Conservation (phyloP, 352 stramenopile species). For the Phytophthora europaea region DNA sequence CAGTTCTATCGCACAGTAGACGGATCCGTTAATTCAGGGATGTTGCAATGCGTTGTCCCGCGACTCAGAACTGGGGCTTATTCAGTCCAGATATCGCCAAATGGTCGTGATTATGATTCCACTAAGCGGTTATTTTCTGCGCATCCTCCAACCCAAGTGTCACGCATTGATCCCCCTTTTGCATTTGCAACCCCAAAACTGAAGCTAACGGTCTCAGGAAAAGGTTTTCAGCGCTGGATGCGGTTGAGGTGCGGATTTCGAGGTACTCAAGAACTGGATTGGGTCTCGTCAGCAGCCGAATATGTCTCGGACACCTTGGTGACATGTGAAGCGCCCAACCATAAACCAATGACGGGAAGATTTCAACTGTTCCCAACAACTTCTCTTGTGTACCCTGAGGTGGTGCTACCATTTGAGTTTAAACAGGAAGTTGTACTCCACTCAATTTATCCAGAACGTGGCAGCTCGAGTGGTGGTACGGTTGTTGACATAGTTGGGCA, state of each 20-base stretch:
- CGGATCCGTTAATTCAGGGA: not conserved
- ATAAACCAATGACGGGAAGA: conserved; percentile 14
- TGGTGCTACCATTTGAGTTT: conserved; percentile 36
- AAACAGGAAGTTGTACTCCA: conserved; percentile 37
- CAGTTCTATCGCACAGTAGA: conserved; percentile 11
- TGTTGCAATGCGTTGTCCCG: conserved; percentile 36
- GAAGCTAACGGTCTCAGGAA: conserved; percentile 35
- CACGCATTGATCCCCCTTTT: conserved; percentile 30
- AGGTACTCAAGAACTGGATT: conserved; percentile 7
- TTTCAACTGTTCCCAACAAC: conserved; percentile 44
- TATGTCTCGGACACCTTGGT: conserved; percentile 40
- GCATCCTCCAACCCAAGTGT: conserved; percentile 35
- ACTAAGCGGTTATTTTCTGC: conserved; percentile 29
- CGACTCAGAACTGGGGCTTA: conserved; percentile 37
- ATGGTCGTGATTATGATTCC: conserved; percentile 45
- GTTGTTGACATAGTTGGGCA: conserved; percentile 45
- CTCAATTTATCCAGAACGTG: conserved; percentile 36
- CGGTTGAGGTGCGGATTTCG: conserved; percentile 48
- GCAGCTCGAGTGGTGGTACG: conserved; percentile 20
- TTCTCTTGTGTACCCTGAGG: conserved; percentile 20
- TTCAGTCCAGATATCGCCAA: conserved; percentile 45
- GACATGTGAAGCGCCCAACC: conserved; percentile 28
- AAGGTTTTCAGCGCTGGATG: conserved; percentile 57
- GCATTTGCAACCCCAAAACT: conserved; percentile 24
- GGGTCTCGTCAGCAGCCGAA: conserved; percentile 23